Conservation (phyloP, 306 rosid genomes). For the Medicago arabica region DNA sequence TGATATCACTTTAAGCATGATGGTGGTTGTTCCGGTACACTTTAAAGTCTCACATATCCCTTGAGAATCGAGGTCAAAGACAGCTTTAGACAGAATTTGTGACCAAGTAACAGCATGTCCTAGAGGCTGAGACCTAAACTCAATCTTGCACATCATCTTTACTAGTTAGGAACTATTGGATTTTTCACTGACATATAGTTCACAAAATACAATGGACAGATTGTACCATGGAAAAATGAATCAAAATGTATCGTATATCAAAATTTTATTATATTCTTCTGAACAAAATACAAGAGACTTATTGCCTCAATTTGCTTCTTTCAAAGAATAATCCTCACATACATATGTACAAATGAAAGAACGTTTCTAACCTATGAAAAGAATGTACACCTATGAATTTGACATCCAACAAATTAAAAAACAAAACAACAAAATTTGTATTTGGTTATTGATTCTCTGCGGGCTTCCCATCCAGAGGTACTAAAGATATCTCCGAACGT, state of each 20-base stretch:
- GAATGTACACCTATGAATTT: constrained; percentile 44
- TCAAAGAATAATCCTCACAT: constrained; percentile 9
- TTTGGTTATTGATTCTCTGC: constrained; percentile 31
- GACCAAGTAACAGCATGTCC: too few species aligned
- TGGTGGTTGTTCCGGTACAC: too few species aligned
- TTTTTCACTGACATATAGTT: too few species aligned
- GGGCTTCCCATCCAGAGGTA: constrained; percentile 45
- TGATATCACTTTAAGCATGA: too few species aligned
- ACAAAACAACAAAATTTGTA: not conserved
- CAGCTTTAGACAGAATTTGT: too few species aligned
- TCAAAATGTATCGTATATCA: not conserved
- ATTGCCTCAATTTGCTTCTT: constrained; percentile 21
- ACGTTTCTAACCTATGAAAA: constrained; percentile 36
- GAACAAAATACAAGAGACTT: constrained; percentile 35
- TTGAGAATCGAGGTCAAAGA: too few species aligned
- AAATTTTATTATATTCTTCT: constrained; percentile 31
- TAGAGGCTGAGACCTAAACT: too few species aligned
- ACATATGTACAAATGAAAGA: constrained; percentile 57
- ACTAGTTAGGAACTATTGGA: too few species aligned
- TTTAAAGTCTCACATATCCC: too few species aligned
- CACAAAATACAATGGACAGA: too few species aligned
- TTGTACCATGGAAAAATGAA: too few species aligned
- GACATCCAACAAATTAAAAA: not conserved
- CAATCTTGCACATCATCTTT: too few species aligned
- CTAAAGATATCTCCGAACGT: constrained; percentile 41